Base-by-base conservation (phyloP, 306 rosid genomes). In the Sphenostylis stenocarpa region DNA sequence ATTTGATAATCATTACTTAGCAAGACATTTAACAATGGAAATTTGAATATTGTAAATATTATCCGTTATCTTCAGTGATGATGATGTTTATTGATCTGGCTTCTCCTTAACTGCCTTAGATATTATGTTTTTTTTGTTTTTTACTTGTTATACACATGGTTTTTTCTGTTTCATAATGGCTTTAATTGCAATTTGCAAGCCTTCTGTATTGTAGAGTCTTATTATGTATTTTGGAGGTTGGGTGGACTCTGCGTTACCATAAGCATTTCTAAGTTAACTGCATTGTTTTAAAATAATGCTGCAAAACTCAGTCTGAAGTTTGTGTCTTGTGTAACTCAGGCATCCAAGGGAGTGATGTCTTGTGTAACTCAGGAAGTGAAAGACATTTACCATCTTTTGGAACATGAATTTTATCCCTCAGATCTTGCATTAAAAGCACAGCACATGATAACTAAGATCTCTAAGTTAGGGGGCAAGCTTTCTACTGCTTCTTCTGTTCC, bases 301-400 rank as follows among this genome's bases (percentile, higher is more conserved):
- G 7, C 34, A 23, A 52, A 16, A 33, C 39, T 20, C 12, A 1
- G 34, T 52, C 57, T 55, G 2, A 76, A 24, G 17, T 57, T 19
- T 17, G 17, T 47, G 1, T 28, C 11, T 74, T 36, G 23, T 67
- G 43, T 80, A 52, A n/a, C n/a, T n/a, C 77, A 91, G 97, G 90
- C 85, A 34, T 77, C 94, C 16, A 96, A 96, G 87, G 98, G 99
- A 58, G 99, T 96, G 39, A 73, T 96, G 87, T 88, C 96, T 78
- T 92, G 98, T 82, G 94, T 92, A 63, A 87, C 88, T 68, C 99
- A 91, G 89, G 99, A 96, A 87, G 96, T 96, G 55, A 96, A 96
- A 77, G 99, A 92, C 84, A 88, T 96, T 52, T 91, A 86, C 87
- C 82, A 91, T 86, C 94, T 91, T 52, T 41, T 96, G 81, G 99